A percentile compares a stretch with the other conserved stretches of the same genome.
Conservation (phyloP, 176 grass and related monocot genomes). For the Luzula sylvatica region DNA sequence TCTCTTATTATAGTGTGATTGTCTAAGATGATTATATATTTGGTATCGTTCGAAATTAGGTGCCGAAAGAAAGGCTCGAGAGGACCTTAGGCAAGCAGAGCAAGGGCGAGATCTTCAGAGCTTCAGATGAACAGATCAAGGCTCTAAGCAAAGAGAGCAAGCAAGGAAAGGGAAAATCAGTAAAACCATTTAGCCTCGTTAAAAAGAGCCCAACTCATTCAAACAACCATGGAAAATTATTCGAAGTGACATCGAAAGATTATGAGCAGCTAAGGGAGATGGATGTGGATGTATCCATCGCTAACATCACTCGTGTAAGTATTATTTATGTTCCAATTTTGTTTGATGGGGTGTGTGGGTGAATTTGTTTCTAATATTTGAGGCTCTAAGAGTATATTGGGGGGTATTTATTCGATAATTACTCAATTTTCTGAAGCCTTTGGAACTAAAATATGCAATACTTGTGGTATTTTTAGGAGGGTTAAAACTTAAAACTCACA, state of each 20-base stretch:
- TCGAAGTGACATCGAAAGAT: conserved; percentile 34
- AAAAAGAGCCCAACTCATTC: conserved; percentile 24
- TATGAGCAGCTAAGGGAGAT: conserved; percentile 32
- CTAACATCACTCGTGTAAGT: conserved; percentile 51
- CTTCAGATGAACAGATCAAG: conserved; percentile 48
- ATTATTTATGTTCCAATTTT: neutral
- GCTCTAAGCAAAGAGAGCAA: conserved; percentile 39
- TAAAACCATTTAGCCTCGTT: conserved; percentile 46
- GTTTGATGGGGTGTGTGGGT: no score
- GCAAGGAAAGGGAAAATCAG: conserved; percentile 13
- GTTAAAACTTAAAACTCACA: no score
- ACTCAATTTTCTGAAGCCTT: neutral
- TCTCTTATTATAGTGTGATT: neutral
- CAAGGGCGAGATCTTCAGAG: conserved; percentile 37
- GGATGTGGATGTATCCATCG: conserved; percentile 35
- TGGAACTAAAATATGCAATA: no score
- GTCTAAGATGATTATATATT: no score
- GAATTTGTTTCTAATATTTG: no score
- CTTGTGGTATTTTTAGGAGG: no score
- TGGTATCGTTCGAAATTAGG: conserved; percentile 13
- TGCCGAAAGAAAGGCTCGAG: conserved; percentile 33
- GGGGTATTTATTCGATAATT: no score
- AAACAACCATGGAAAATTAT: conserved; percentile 42
- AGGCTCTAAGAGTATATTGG: no score
- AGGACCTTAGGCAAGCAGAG: conserved; percentile 32